phyloP scores from a whole-genome alignment of 2,329 filamentous ascomycete genomes.

The Botryosphaeria dothidea region DNA sequence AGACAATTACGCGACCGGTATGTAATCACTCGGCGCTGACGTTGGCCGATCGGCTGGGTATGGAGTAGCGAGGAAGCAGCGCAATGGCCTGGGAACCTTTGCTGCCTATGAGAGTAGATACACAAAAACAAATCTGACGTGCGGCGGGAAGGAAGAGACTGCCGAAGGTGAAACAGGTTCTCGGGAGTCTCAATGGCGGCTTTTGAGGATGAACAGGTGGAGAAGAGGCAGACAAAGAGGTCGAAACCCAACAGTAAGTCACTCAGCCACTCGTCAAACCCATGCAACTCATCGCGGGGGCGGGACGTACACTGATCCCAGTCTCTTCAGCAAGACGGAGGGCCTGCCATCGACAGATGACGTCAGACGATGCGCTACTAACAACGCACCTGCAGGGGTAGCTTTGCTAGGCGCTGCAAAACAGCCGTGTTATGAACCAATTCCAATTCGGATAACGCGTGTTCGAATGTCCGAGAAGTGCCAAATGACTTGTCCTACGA shows the following conservation, averaged over 20 bases:
- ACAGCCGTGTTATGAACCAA: neutral
- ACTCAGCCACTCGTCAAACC: neutral
- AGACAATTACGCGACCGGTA: neutral
- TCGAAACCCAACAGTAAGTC: neutral
- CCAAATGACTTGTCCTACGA: neutral
- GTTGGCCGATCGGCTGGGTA: neutral
- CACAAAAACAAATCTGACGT: neutral
- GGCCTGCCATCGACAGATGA: neutral
- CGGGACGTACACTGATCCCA: neutral
- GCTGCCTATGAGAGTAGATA: neutral
- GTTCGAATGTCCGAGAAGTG: neutral
- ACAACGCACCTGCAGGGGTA: neutral
- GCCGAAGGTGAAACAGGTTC: neutral
- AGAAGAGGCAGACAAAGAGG: neutral
- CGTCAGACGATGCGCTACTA: neutral
- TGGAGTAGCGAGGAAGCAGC: neutral
- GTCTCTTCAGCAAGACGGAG: conserved; percentile 4
- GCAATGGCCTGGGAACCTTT: neutral
- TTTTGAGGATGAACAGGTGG: neutral
- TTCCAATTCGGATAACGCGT: neutral
- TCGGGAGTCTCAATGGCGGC: neutral
- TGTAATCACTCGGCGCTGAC: conserved; percentile 2
- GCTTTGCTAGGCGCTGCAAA: neutral
- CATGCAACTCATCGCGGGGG: conserved; percentile 2
- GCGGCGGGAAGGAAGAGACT: neutral